Evolutionary conservation across 2,329 filamentous ascomycete genomes (phyloP), one percentile per base, ranked within the genome.

Genomic region (Acrocalymma vagum): DNA sequence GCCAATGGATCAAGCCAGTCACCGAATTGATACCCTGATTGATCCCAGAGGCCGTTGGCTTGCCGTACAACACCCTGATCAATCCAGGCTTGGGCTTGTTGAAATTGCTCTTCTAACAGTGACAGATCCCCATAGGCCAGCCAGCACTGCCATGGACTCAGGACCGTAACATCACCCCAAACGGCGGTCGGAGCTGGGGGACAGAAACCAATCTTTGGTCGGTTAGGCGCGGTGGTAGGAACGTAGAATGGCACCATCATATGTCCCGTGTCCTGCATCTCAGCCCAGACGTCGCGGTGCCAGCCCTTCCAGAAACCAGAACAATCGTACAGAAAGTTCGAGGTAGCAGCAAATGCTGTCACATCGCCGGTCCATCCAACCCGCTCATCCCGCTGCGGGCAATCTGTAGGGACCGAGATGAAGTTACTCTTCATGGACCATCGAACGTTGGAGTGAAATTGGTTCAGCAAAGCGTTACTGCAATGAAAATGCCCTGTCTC

Each of bases 351-450:
- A 42, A 83, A 83, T 1, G 74, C 71, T 23, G 75, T 75, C 6
- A 72, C 65, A 47, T 81, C 76, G 11, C 81, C 76, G 1, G 75
- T 78, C 81, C 80, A 80, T 14, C 77, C 76, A 5, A 82, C 58
- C 0, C 79, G 70, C 59, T 82, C 79, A 37, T 83, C 78, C 1
- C 78, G 69, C 46, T 82, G 78, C 0, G 79, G 79, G 48, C 79
- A 82, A 51, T 85, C 82, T 0, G 80, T 84, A 5, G 48, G 51
- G 7, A 53, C 32, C 6, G 41, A 29, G 16, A 50, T 30, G 50
- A 85, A 84, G 49, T 84, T 85, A 0, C 80, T 79, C 18, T 74
- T 72, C 75, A 83, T 82, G 5, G 73, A 74, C 81, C 81, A 84
- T 18, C 68, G 55, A 0, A 79, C 72, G 38, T 85, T 85, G 1